Base-by-base conservation (phyloP, 2,329 filamentous ascomycete species). In the Apiospora sp. region DNA sequence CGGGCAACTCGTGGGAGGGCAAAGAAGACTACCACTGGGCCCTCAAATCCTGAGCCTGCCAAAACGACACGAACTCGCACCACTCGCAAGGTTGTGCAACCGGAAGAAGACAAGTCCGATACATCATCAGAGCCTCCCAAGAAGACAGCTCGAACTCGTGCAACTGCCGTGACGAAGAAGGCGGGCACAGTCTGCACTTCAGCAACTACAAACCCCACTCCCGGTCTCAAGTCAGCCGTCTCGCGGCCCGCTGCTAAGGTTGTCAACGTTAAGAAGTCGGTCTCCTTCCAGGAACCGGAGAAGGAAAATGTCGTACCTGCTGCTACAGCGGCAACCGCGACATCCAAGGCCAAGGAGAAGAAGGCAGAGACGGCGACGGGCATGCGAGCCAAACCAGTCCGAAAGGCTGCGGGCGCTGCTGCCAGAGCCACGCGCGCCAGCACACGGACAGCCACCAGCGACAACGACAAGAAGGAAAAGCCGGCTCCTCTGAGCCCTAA, bases 241-340 rank as follows among this genome's bases (percentile, higher is more conserved):
- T 79, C 79, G 54, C 77, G 80, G 68, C 76, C 79, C 41, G 72
- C 77, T n/a, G 76, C 77, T 12, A 78, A 76, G 67, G 58, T 73
- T 13, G 72, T 72, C 68, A 75, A 74, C 37, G 61, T 72, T 16
- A 91, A 89, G 83, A 92, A 91, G 83, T 86, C 84, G 3, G 90
- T 92, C 77, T 90, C 88, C 72, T 92, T 92, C 79, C 86, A 91
- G 78, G 89, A 90, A 76, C 88, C 88, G 3, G 90, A 91, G 79
- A 92, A 92, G 81, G 90, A 92, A 79, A 92, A 92, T 75, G 81
- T 90, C 49, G 79, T 84, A 27, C 88, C 88, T 19, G 27, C 75
- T 19, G 76, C 80, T 3, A 71, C 80, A 4, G 72, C 75, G 30
- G 37, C 54, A 37, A 83, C 82, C 72, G 74, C 78, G 41, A 79